Base-by-base conservation (phyloP, 768 basidiomycete species). In the Agrocybe pediades region DNA sequence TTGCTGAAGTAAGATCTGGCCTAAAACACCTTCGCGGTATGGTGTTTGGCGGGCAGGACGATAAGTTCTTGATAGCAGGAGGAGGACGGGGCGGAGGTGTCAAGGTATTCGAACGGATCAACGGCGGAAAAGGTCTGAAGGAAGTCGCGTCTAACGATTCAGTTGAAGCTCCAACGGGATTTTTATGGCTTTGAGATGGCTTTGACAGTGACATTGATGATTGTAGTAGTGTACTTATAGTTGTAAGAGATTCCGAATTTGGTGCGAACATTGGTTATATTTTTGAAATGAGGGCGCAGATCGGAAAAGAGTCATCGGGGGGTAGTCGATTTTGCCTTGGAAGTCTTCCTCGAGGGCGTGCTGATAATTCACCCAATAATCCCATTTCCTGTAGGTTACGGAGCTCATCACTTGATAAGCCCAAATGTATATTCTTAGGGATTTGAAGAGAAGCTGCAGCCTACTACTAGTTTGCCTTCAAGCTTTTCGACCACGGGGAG, bases 11-110 rank as follows among this genome's bases (percentile, higher is more conserved):
- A 17, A 75, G 83, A 46, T 86, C 87, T 0, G 89, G 89, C 2
- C 63, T 92, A 56, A 78, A 77, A 11, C 90, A 92, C 64, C 68
- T 87, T 17, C 80, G 90, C 15, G 88, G 83, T 0, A 85, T 91
- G 71, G 72, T 65, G 19, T 83, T 92, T 64, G 83, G 84, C 29
- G 88, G 89, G 0, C 70, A 70, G 2, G 78, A 88, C 33, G 77
- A 81, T 40, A 77, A 66, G 58, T 92, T 79, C 75, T 65, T 91
- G 41, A 65, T 88, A 43, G 81, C 81, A 6, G 90, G 87, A 13
- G 89, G 90, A 7, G 79, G 65, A 25, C 65, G 74, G 39, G 86
- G 84, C 0, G 82, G 82, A 1, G 89, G 89, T 0, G 79, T 90
- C 30, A 89, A 87, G 66, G 67, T 91, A 9, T 92, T 84, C 55